Percentiles rank a stretch among this genome's conserved stretches.
phyloP scores from a whole-genome alignment of 306 rosid species.

The Luffa aegyptiaca region DNA sequence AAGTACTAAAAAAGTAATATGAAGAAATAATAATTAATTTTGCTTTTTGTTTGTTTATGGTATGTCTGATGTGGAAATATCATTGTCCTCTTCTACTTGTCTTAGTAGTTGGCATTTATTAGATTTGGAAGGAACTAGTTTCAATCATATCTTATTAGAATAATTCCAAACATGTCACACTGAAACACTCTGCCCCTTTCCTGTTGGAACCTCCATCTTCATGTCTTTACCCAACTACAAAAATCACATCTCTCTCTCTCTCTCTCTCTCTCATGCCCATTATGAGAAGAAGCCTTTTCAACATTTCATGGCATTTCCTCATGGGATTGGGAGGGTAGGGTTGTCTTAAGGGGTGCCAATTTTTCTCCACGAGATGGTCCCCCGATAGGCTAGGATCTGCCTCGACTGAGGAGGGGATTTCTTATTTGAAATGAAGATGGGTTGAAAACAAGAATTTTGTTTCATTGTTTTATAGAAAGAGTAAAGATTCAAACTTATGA shows the following conservation, averaged over 20 bases:
- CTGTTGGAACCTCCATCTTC: background rate
- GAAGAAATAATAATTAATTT: background rate
- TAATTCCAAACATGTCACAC: background rate
- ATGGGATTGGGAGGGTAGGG: background rate
- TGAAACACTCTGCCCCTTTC: background rate
- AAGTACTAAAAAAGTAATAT: background rate
- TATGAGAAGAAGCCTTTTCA: background rate
- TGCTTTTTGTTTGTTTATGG: background rate
- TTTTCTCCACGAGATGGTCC: too few species aligned
- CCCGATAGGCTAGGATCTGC: too few species aligned
- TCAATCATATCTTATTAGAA: background rate
- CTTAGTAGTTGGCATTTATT: constrained; percentile 6
- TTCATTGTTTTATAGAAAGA: too few species aligned
- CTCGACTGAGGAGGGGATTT: too few species aligned
- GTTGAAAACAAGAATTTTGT: too few species aligned
- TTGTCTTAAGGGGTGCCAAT: too few species aligned
- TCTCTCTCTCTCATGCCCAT: background rate
- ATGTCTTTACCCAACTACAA: background rate
- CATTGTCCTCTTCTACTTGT: background rate
- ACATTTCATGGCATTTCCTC: background rate
- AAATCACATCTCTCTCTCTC: background rate
- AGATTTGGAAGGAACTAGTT: background rate
- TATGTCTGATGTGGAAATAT: background rate
- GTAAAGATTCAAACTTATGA: too few species aligned
- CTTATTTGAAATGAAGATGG: too few species aligned